Evolutionary conservation across 352 stramenopile species (phyloP).

Genomic region (Phytopythium aichiense): DNA sequence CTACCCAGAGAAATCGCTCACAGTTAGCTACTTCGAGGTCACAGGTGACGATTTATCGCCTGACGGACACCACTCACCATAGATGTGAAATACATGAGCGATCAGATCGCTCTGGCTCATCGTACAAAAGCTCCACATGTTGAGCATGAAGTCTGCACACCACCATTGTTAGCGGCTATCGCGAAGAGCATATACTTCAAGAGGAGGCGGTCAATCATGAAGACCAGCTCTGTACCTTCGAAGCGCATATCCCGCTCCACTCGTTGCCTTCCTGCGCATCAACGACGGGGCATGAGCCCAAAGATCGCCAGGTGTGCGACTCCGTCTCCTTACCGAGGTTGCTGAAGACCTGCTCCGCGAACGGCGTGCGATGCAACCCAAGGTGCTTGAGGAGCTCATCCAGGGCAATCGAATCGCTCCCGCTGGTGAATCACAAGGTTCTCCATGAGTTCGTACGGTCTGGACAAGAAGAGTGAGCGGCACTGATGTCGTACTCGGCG

Average conservation of each 20-base stretch:
- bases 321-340: constrained; percentile 22
- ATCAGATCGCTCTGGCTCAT: constrained; percentile 37
- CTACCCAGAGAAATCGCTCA: constrained; percentile 5
- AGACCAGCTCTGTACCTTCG: constrained; percentile 19
- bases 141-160: constrained; percentile 43
- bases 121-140: constrained; percentile 60
- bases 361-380: constrained; percentile 25
- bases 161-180: background rate
- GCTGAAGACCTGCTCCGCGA: constrained; percentile 57
- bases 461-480: too few relatives aligned
- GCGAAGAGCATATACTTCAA: background rate
- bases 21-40: background rate
- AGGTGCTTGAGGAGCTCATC: constrained; percentile 47
- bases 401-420: constrained; percentile 54
- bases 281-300: background rate
- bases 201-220: background rate
- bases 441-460: background rate
- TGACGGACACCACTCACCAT: constrained; percentile 15
- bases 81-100: constrained; percentile 41
- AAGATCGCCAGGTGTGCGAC: background rate
- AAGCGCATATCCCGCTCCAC: constrained; percentile 35
- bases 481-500: constrained; percentile 21
- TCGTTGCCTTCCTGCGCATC: constrained; percentile 30
- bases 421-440: constrained; percentile 10
- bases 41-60: too few relatives aligned